Percentiles rank a stretch among this genome's conserved stretches.
These are phyloP conservation scores for Neurospora sp. DNA, from an alignment of 495 filamentous ascomycete genomes.

Conservation along the genomic window DNA sequence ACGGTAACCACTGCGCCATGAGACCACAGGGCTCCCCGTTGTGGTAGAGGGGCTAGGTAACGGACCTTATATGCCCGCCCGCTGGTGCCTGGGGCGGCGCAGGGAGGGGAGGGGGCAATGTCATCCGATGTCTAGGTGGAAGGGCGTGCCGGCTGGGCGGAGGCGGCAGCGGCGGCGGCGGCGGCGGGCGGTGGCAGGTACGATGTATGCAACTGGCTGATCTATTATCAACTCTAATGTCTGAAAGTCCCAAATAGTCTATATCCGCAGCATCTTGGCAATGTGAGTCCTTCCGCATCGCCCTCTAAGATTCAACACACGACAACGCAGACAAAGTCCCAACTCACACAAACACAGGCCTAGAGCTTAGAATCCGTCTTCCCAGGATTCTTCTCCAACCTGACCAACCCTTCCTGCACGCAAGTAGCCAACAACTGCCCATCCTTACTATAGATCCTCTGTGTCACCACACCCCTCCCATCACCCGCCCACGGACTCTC, in stretches of 20 bases:
- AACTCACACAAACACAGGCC: background rate
- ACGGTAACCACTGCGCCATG: background rate
- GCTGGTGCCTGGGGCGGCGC: background rate
- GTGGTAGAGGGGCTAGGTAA: background rate
- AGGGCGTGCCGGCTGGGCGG: background rate
- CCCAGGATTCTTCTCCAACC: background rate
- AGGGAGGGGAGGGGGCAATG: background rate
- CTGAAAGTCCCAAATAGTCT: background rate
- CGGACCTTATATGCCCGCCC: background rate
- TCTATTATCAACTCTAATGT: no score
- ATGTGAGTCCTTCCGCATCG: background rate
- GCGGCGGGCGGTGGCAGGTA: background rate
- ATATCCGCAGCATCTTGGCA: background rate
- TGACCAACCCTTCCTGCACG: constrained; percentile 53
- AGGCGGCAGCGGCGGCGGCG: background rate
- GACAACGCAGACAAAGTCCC: no score
- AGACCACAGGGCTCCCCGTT: background rate
- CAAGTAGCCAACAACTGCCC: constrained; percentile 76
- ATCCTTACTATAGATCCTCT: constrained; percentile 78
- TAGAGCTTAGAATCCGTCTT: background rate
- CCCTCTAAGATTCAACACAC: background rate
- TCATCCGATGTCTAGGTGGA: background rate
- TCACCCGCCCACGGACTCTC: constrained; percentile 90
- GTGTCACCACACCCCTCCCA: constrained; percentile 74
- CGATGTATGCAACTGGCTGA: background rate